A percentile compares a stretch with the other conserved stretches of the same genome.
Evolutionary conservation across 2,329 filamentous ascomycete genomes (phyloP).

Genomic region (Fusarium gaditjirri): DNA sequence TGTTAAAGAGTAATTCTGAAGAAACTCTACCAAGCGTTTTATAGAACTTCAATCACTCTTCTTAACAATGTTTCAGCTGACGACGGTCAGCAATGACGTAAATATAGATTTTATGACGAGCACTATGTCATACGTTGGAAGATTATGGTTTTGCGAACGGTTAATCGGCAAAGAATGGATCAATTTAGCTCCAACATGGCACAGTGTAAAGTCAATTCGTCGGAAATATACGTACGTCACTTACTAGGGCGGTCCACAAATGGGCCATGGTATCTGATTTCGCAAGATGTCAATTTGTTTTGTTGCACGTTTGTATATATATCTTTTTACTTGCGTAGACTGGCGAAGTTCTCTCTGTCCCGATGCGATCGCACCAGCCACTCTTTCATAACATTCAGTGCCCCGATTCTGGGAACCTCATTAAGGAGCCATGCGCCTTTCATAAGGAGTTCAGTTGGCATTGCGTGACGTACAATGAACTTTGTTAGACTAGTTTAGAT

Average conservation of each 20-base stretch:
- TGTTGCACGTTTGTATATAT: not conserved
- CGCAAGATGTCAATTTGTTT: not conserved
- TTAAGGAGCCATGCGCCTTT: too few species aligned
- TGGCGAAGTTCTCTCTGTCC: too few species aligned
- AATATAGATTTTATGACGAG: not conserved
- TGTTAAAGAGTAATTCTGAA: not conserved
- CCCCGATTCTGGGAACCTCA: too few species aligned
- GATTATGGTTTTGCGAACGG: not conserved
- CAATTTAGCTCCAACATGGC: accelerated
- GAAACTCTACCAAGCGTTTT: too few species aligned
- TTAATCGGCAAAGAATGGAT: not conserved
- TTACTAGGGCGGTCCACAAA: accelerated
- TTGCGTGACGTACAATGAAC: too few species aligned
- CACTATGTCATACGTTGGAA: not conserved
- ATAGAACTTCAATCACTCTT: accelerated
- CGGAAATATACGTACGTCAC: not conserved
- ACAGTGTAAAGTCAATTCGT: not conserved
- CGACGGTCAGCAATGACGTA: not conserved
- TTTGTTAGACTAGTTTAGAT: too few species aligned
- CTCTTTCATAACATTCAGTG: too few species aligned
- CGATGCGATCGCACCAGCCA: too few species aligned
- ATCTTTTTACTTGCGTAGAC: too few species aligned
- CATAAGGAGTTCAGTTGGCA: too few species aligned
- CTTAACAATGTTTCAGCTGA: accelerated
- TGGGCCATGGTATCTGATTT: not conserved